A percentile compares a stretch with the other conserved stretches of the same genome.
phyloP scores from a whole-genome alignment of 441 rosid genomes.

The Arabidopsis lyrata region DNA sequence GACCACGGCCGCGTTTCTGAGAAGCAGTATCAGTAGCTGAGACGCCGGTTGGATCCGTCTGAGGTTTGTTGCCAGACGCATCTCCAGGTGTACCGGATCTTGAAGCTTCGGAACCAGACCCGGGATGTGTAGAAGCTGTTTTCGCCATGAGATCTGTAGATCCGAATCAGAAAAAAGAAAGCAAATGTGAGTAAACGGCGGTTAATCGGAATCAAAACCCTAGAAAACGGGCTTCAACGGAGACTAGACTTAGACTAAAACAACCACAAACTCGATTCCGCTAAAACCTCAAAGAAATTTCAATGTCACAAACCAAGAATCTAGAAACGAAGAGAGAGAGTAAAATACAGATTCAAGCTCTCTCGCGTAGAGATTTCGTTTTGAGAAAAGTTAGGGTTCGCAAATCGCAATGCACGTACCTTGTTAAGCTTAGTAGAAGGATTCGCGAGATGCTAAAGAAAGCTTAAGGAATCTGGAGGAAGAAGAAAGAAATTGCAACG shows the following conservation, averaged over 20 bases:
- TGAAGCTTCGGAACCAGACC: constrained; percentile 7
- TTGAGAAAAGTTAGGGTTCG: constrained; percentile 37
- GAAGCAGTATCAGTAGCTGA: constrained; percentile 38
- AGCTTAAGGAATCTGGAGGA: background rate
- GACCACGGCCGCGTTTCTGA: constrained; percentile 70
- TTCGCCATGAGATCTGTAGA: constrained; percentile 40
- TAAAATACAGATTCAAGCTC: background rate
- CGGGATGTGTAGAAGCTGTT: constrained; percentile 17
- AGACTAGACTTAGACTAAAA: background rate
- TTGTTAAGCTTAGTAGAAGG: constrained; percentile 20
- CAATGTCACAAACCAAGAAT: background rate
- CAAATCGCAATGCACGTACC: constrained; percentile 43
- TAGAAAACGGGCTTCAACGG: constrained; percentile 16
- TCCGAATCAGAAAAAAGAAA: constrained; percentile 14
- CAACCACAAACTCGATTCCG: constrained; percentile 29
- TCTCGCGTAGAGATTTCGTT: background rate
- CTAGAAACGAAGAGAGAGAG: background rate
- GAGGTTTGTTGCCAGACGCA: constrained; percentile 12
- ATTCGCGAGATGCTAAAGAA: constrained; percentile 10
- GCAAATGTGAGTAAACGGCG: background rate
- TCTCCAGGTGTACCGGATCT: constrained; percentile 35
- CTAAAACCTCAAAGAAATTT: constrained; percentile 1
- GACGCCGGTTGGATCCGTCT: constrained; percentile 13
- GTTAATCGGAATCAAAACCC: constrained; percentile 29
- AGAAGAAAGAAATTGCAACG: background rate